A percentile compares a stretch with the other conserved stretches of the same genome.
These are phyloP conservation scores for Candida quercuum DNA, from an alignment of 805 yeast species.

Conservation along the genomic window DNA sequence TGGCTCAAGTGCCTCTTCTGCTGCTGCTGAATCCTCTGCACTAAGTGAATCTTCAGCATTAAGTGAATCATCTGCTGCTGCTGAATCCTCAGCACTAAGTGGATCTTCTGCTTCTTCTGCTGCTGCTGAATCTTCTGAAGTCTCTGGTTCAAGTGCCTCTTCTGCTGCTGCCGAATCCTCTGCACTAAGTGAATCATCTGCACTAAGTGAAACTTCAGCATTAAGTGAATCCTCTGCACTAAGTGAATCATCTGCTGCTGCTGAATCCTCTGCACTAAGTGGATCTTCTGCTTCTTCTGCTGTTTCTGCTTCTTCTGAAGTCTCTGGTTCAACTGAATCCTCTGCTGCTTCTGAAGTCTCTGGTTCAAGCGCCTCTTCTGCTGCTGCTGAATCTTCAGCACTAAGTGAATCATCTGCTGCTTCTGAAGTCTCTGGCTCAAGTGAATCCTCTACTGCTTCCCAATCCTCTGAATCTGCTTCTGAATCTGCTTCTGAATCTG, in stretches of 20 bases:
- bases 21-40: slow-evolving; percentile 1
- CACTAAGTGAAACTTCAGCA: neutral
- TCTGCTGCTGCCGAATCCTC: slow-evolving; percentile 1
- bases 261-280: too few species aligned
- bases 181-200: slow-evolving; percentile 1
- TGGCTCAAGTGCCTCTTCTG: neutral
- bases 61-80: neutral
- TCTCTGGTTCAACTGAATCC: neutral
- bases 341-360: neutral
- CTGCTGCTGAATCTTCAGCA: neutral
- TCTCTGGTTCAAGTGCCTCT: neutral
- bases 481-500: neutral
- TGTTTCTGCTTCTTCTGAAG: neutral
- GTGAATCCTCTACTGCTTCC: neutral
- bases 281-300: neutral
- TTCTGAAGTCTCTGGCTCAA: neutral
- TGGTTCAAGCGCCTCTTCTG: neutral
- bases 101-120: neutral
- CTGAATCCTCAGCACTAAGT: neutral
- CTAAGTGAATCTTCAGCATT: neutral
- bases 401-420: neutral
- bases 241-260: neutral
- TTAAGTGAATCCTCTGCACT: too few species aligned
- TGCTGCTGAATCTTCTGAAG: slow-evolving; percentile 2
- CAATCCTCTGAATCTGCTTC: neutral